Evolutionary conservation across 1,284 basidiomycete species (phyloP).

Genomic region (Veloboletus limbatus): DNA sequence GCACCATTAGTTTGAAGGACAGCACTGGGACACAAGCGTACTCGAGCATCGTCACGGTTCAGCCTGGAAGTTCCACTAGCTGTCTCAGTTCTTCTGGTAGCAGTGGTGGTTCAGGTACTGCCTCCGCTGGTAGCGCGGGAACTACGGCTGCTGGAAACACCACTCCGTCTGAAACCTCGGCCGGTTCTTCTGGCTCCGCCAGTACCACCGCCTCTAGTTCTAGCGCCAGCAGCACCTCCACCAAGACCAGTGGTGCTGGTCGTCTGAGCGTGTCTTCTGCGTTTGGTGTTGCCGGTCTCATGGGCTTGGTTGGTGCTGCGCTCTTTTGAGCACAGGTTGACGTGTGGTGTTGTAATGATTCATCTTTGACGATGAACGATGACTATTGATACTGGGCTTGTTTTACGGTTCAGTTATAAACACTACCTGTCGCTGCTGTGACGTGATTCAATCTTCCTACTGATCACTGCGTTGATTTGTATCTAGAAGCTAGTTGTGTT

Average conservation of each 20-base stretch:
- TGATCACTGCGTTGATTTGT: slow-evolving; percentile 23
- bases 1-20: slow-evolving; percentile 58
- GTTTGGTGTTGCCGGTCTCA: slow-evolving; percentile 42
- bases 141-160: neutral
- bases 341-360: slow-evolving; percentile 12
- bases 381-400: slow-evolving; percentile 7
- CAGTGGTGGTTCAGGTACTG: slow-evolving; percentile 1
- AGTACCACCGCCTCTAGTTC: slow-evolving; percentile 1
- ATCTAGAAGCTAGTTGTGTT: slow-evolving; percentile 5
- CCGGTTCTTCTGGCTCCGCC: slow-evolving; percentile 6
- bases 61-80: slow-evolving; percentile 37
- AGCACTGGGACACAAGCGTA: slow-evolving; percentile 53
- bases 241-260: slow-evolving; percentile 30
- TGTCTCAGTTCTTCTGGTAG: slow-evolving; percentile 24
- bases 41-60: slow-evolving; percentile 53
- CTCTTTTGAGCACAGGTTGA: slow-evolving; percentile 37
- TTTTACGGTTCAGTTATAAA: slow-evolving; percentile 17
- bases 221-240: slow-evolving; percentile 18
- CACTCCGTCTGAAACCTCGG: neutral
- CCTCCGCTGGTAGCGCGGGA: slow-evolving; percentile 15
- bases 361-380: slow-evolving; percentile 12
- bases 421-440: slow-evolving; percentile 20
- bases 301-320: slow-evolving; percentile 49
- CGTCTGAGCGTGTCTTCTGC: slow-evolving; percentile 31
- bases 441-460: slow-evolving; percentile 10